Evolutionary conservation across 306 rosid species (phyloP).

Genomic region (Coriaria nepalensis): DNA sequence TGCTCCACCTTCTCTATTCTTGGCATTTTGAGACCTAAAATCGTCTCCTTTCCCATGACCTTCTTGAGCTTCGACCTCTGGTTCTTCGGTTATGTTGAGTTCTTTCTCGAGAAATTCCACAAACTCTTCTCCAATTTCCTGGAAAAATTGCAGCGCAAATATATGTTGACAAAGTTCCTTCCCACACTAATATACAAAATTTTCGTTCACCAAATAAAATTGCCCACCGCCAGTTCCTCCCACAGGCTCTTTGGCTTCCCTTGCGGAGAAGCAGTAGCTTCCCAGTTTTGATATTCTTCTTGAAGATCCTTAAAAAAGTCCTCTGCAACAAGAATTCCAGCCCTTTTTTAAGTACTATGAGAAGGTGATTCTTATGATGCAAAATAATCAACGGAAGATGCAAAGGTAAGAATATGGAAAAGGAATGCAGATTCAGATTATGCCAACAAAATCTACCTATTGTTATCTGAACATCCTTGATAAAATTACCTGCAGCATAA

Average conservation of each 20-base stretch:
- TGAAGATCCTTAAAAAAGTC: conserved; percentile 84
- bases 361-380: conserved; percentile 4
- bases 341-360: conserved; percentile 15
- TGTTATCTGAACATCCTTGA: conserved; percentile 94
- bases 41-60: conserved; percentile 26
- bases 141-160: conserved; percentile 9
- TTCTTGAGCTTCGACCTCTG: conserved; percentile 20
- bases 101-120: conserved; percentile 96
- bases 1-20: conserved; percentile 14
- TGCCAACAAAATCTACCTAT: conserved; percentile 76
- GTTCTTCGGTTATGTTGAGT: conserved; percentile 45
- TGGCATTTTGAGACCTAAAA: conserved; percentile 23
- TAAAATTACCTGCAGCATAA: conserved; percentile 80
- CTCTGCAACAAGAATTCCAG: conserved; percentile 30
- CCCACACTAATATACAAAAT: not conserved
- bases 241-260: conserved; percentile 91
- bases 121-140: conserved; percentile 98
- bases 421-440: not conserved
- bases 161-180: not conserved
- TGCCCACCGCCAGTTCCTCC: conserved; percentile 84
- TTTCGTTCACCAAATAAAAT: not conserved
- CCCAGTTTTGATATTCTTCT: conserved; percentile 88
- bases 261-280: conserved; percentile 60
- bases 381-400: too few relatives aligned
- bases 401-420: not conserved